These are phyloP conservation scores for Cryptococcus sp. DNA, from an alignment of 1,284 basidiomycete genomes.

Conservation along the genomic window DNA sequence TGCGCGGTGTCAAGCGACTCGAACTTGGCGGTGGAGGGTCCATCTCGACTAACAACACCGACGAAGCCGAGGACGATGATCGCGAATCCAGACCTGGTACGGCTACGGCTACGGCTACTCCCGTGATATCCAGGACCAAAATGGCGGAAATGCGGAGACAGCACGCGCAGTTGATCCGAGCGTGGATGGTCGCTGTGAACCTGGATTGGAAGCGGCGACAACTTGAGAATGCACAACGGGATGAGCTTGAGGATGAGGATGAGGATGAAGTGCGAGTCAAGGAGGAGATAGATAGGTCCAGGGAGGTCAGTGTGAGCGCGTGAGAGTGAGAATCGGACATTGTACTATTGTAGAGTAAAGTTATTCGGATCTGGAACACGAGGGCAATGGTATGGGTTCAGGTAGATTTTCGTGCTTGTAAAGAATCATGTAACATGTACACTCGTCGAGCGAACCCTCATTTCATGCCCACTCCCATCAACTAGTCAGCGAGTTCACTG, in stretches of 20 bases:
- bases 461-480: no score
- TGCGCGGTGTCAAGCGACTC: constrained; percentile 48
- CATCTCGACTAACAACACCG: constrained; percentile 1
- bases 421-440: no score
- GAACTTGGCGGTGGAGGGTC: constrained; percentile 38
- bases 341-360: no score
- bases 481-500: no score
- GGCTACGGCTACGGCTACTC: not conserved
- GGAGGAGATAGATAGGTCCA: no score
- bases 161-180: constrained; percentile 46
- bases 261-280: not conserved
- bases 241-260: constrained; percentile 5
- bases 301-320: no score
- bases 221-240: constrained; percentile 19
- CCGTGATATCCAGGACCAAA: not conserved
- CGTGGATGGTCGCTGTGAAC: constrained; percentile 51
- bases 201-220: constrained; percentile 38
- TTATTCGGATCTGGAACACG: no score
- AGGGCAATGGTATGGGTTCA: no score
- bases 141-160: constrained; percentile 29
- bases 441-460: no score
- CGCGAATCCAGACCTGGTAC: not conserved
- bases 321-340: no score
- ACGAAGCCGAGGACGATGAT: not conserved
- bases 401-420: no score